Conservation (phyloP, 2,329 filamentous ascomycete genomes). For the Pseudocercospora fijiensis region DNA sequence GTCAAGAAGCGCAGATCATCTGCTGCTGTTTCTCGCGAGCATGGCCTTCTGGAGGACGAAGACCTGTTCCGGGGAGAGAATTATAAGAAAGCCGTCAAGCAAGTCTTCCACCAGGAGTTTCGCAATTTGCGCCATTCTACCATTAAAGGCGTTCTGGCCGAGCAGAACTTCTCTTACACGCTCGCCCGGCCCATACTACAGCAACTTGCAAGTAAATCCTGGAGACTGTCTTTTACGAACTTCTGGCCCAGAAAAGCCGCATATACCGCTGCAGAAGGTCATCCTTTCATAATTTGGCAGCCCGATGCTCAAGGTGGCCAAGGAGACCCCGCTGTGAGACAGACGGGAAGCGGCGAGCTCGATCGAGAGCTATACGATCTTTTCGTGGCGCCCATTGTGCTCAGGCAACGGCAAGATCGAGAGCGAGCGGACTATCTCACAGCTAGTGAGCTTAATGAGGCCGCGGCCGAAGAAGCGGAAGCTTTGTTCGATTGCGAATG, state of each 20-base stretch:
- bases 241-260: constrained; percentile 66
- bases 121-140: constrained; percentile 70
- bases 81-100: constrained; percentile 68
- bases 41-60: constrained; percentile 50
- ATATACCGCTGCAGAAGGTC: constrained; percentile 48
- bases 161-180: constrained; percentile 76
- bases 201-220: constrained; percentile 68
- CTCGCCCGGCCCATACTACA: constrained; percentile 69
- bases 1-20: background rate
- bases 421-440: constrained; percentile 42
- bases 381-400: constrained; percentile 46
- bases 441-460: constrained; percentile 50
- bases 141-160: constrained; percentile 75
- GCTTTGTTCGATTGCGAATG: constrained; percentile 70
- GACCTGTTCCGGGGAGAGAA: constrained; percentile 66
- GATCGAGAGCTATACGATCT: constrained; percentile 51
- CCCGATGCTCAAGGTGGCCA: constrained; percentile 44
- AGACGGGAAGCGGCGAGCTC: constrained; percentile 61
- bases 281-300: constrained; percentile 64
- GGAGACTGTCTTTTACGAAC: constrained; percentile 71
- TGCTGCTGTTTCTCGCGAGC: background rate
- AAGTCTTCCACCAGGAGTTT: constrained; percentile 72
- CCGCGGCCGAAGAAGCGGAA: constrained; percentile 48
- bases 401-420: constrained; percentile 42
- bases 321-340: constrained; percentile 61